phyloP scores from a whole-genome alignment of 2,329 filamentous ascomycete species.

The Neonectria hederae region DNA sequence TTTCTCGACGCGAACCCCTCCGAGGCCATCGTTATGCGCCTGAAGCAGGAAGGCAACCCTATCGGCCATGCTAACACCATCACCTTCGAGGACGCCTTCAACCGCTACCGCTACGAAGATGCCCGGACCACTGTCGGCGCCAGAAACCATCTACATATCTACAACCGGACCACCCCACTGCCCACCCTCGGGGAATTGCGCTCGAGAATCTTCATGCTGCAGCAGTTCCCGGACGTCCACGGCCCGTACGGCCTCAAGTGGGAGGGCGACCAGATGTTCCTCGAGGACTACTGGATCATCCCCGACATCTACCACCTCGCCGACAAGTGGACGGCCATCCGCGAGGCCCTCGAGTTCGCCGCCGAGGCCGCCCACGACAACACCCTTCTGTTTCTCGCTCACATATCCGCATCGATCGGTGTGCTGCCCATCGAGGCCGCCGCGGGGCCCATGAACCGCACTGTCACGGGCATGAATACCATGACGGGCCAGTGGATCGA shows the following conservation, averaged over 20 bases:
- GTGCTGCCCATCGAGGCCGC: constrained; percentile 61
- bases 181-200: constrained; percentile 58
- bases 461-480: constrained; percentile 60
- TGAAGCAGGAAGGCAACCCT: constrained; percentile 58
- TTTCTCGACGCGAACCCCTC: constrained; percentile 57
- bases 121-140: constrained; percentile 49
- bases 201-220: constrained; percentile 57
- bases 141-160: constrained; percentile 49
- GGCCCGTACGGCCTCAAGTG: constrained; percentile 56
- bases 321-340: constrained; percentile 59
- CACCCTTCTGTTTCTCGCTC: constrained; percentile 54
- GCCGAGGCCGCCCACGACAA: constrained; percentile 47
- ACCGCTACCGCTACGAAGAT: constrained; percentile 50
- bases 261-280: constrained; percentile 54
- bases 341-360: constrained; percentile 51
- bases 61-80: constrained; percentile 47
- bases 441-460: constrained; percentile 55
- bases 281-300: constrained; percentile 60
- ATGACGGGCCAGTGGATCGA: constrained; percentile 57
- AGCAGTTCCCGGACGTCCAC: constrained; percentile 53
- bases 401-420: constrained; percentile 58
- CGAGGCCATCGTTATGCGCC: constrained; percentile 59
- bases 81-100: constrained; percentile 58
- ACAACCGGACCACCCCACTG: constrained; percentile 45
- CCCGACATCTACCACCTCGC: constrained; percentile 53